Percentiles rank a stretch among this genome's conserved stretches.
Evolutionary conservation across 2,329 filamentous ascomycete species (phyloP).

Genomic region (Claviceps maximensis): DNA sequence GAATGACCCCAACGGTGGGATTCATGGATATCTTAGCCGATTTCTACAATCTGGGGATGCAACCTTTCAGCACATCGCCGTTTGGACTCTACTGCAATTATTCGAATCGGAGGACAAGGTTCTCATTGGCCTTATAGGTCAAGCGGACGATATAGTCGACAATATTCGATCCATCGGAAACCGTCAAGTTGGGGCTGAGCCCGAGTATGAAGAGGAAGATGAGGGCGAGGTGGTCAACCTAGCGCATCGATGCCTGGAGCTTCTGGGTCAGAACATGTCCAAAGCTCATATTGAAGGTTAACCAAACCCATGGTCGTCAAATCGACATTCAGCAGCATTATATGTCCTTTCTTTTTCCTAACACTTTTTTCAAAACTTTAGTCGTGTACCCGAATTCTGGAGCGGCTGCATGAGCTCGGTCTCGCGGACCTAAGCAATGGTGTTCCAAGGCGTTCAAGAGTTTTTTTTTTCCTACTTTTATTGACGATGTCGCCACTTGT

Average conservation of each 20-base stretch:
- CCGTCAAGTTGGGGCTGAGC: slow-evolving; percentile 74
- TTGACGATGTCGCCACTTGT: not conserved
- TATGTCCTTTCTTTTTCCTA: not conserved
- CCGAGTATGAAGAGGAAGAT: slow-evolving; percentile 76
- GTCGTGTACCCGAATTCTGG: not conserved
- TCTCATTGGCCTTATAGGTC: slow-evolving; percentile 76
- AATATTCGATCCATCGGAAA: slow-evolving; percentile 89
- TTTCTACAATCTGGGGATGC: slow-evolving; percentile 91
- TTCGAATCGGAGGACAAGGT: slow-evolving; percentile 89
- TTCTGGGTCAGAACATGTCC: slow-evolving; percentile 61
- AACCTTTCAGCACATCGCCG: slow-evolving; percentile 97
- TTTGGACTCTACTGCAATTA: slow-evolving; percentile 92
- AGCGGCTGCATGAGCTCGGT: not conserved
- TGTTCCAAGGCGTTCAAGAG: slow-evolving; percentile 4
- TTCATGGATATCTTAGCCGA: slow-evolving; percentile 85
- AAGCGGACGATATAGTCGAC: slow-evolving; percentile 80
- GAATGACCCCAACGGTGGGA: slow-evolving; percentile 82
- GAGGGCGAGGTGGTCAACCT: slow-evolving; percentile 88
- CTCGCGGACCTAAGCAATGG: not conserved
- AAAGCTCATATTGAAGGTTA: slow-evolving; percentile 76
- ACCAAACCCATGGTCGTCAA: slow-evolving; percentile 1
- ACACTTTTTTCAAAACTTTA: not conserved
- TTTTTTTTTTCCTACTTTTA: not conserved
- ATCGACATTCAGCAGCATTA: not conserved
- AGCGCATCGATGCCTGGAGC: slow-evolving; percentile 78